Base-by-base conservation (phyloP, 768 basidiomycete species). In the Amanita pallidorosea region DNA sequence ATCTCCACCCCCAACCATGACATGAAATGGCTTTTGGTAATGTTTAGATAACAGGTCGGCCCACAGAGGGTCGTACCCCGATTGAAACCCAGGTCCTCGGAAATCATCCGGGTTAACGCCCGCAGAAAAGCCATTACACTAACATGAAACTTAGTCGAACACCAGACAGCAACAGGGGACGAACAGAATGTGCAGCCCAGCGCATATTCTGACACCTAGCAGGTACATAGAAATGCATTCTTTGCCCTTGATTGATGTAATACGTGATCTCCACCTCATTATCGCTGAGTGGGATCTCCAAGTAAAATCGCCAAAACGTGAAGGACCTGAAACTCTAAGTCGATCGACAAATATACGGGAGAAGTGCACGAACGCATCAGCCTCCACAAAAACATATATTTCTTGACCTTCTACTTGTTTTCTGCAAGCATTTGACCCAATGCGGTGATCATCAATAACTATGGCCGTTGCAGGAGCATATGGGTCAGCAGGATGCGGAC, bases 291-390 rank as follows among this genome's bases (percentile, higher is more conserved):
- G 90, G 91, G 49, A 99, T 74, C 55, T 83, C 80, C 44, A 97
- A 79, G 60, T 83, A 72, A 69, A 97, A 97, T 48, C 95, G 76
- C 88, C 92, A 98, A 70, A 99, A 99, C 1, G 90, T 90, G 61
- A 80, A 92, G 0, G 85, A 84, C 4, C 92, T 94, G 53, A 37
- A 8, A 48, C 31, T 49, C 22, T 23, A 13, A n/a, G 22, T 33
- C 27, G 17, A 12, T 23, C 38, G 27, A 42, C 33, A 45, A 43
- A 37, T 3, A 34, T 45, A 41, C 54, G 9, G 48, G 17, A 51
- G 12, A 13, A 11, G 9, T 18, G n/a, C 11, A 63, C 76, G 47
- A 54, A 76, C 80, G 81, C 77, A 45, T 73, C 71, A 49, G 63
- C 62, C 20, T 81, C 77, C 12, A 69, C 71, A 61, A 85, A 81